These are phyloP conservation scores for Phytophthora podocarpi DNA, from an alignment of 352 stramenopile genomes.

Conservation along the genomic window DNA sequence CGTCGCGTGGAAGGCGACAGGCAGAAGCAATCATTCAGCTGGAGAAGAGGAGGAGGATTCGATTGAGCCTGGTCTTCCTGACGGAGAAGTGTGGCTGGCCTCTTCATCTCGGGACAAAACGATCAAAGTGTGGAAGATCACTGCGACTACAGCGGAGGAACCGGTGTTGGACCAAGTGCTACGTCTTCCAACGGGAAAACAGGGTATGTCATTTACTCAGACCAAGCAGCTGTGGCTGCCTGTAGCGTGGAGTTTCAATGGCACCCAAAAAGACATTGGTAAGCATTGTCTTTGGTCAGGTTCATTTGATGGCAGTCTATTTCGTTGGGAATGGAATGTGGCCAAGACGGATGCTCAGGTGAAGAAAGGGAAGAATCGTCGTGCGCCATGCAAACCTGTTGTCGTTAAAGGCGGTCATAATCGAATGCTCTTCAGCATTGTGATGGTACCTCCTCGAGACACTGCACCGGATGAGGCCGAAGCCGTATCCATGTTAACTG, in stretches of 20 bases:
- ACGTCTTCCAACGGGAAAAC: conserved; percentile 65
- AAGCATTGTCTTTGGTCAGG: conserved; percentile 65
- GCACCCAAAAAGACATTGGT: not conserved
- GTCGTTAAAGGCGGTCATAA: conserved; percentile 69
- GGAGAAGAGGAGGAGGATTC: not conserved
- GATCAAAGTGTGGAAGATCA: conserved; percentile 67
- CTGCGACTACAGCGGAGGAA: conserved; percentile 4
- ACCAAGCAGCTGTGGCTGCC: conserved; percentile 76
- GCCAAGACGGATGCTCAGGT: not conserved
- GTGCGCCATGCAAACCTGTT: conserved; percentile 39
- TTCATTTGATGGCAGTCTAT: conserved; percentile 70
- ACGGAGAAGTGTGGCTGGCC: conserved; percentile 43
- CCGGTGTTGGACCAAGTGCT: conserved; percentile 38
- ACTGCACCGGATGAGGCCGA: not conserved
- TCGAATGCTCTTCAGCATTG: conserved; percentile 71
- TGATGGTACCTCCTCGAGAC: conserved; percentile 17
- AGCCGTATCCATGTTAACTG: conserved; percentile 47
- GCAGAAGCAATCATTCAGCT: no score
- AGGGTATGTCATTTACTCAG: conserved; percentile 65
- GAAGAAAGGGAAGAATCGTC: conserved; percentile 30
- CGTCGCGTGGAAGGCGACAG: conserved; percentile 43
- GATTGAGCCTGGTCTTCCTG: not conserved
- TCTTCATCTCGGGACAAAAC: conserved; percentile 72
- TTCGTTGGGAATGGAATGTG: conserved; percentile 60
- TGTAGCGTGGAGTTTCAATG: conserved; percentile 54